Evolutionary conservation across 1,139 yeast genomes (phyloP).

Genomic region (Sugiyamaella japonica): DNA sequence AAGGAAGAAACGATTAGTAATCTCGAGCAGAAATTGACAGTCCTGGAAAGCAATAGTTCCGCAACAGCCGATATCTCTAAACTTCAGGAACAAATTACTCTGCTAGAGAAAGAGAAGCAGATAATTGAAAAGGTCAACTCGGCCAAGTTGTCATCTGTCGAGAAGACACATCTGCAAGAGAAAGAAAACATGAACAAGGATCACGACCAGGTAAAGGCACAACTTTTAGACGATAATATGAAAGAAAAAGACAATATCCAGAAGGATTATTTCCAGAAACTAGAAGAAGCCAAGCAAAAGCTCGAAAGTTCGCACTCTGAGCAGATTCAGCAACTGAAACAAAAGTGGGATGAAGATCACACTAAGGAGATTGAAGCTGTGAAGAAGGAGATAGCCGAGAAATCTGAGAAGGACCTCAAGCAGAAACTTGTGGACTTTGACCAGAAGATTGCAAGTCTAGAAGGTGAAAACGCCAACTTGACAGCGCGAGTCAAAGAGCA

Average conservation of each 20-base stretch:
- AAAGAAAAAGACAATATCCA: conserved; percentile 19
- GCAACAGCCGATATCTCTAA: not conserved
- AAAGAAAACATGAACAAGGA: conserved; percentile 13
- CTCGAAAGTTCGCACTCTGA: conserved; percentile 21
- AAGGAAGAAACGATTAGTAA: not conserved
- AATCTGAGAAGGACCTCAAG: conserved; percentile 12
- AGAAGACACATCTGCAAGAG: conserved; percentile 1
- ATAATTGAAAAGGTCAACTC: conserved; percentile 3
- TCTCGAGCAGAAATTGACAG: not conserved
- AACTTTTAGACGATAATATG: conserved; percentile 19
- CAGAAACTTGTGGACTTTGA: conserved; percentile 13
- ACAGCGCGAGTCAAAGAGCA: conserved; percentile 14
- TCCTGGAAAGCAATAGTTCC: not conserved
- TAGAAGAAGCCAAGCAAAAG: conserved; percentile 23
- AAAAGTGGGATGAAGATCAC: not conserved
- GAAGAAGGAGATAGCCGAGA: conserved; percentile 1
- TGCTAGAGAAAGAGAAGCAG: conserved; percentile 10
- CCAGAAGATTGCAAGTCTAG: conserved; percentile 25
- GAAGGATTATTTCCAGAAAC: conserved; percentile 1
- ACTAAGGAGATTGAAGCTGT: not conserved
- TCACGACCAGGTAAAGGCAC: conserved; percentile 13
- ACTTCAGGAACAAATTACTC: not conserved
- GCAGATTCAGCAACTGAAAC: not conserved
- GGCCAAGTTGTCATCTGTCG: conserved; percentile 2
- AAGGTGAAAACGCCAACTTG: conserved; percentile 26